phyloP scores from a whole-genome alignment of 108 stramenopile genomes.

The Cyclotella kingstonii region DNA sequence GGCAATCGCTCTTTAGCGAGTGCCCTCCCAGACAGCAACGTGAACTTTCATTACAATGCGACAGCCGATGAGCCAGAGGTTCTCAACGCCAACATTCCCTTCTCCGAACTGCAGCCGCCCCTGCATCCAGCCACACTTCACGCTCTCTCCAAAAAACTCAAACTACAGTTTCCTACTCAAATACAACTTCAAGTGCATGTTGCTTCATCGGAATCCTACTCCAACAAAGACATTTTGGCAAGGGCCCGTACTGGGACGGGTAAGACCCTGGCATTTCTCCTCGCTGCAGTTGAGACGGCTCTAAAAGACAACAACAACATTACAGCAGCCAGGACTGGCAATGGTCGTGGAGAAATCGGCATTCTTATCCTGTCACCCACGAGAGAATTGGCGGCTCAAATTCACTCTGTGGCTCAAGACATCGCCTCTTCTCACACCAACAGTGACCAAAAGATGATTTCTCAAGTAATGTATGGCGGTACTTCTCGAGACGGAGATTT shows the following conservation, averaged over 20 bases:
- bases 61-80: too few species aligned
- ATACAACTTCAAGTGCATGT: slow-evolving; percentile 86
- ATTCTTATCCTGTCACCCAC: slow-evolving; percentile 47
- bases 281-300: slow-evolving; percentile 68
- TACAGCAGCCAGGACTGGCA: slow-evolving; percentile 91
- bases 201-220: slow-evolving; percentile 46
- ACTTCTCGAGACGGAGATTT: slow-evolving; percentile 58
- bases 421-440: slow-evolving; percentile 57
- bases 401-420: slow-evolving; percentile 46
- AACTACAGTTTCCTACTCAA: slow-evolving; percentile 78
- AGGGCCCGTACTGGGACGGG: slow-evolving; percentile 92
- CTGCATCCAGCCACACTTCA: slow-evolving; percentile 45
- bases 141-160: slow-evolving; percentile 42
- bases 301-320: slow-evolving; percentile 45
- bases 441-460: slow-evolving; percentile 60
- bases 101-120: slow-evolving; percentile 12
- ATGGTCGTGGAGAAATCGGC: slow-evolving; percentile 62
- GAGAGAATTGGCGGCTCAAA: slow-evolving; percentile 39
- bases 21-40: too few species aligned
- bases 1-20: too few species aligned
- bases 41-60: too few species aligned
- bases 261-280: slow-evolving; percentile 77
- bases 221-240: slow-evolving; percentile 77
- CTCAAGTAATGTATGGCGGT: slow-evolving; percentile 63
- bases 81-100: slow-evolving; percentile 4